Evolutionary conservation across 331 rosid species (phyloP).

Genomic region (Malus hybrid): DNA sequence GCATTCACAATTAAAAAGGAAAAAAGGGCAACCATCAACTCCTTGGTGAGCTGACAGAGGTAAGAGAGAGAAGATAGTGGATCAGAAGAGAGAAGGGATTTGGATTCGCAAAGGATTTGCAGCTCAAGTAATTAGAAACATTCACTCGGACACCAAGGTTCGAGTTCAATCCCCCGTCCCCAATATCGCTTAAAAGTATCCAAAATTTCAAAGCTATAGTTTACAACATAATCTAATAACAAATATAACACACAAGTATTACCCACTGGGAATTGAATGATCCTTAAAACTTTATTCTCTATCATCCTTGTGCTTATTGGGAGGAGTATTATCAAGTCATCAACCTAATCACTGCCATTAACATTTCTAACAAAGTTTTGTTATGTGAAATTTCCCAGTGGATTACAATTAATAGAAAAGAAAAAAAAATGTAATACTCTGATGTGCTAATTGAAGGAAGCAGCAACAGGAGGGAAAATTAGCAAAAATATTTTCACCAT

Average conservation of each 20-base stretch:
- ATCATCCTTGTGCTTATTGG: not conserved
- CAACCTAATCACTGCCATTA: conserved; percentile 1
- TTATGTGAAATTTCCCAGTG: not conserved
- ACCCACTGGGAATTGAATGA: not conserved
- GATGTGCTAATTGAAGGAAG: not conserved
- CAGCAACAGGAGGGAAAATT: not conserved
- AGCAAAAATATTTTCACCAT: not conserved
- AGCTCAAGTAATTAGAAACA: too few species aligned
- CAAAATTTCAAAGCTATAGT: not conserved
- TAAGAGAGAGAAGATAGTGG: too few species aligned
- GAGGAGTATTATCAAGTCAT: not conserved
- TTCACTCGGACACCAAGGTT: too few species aligned
- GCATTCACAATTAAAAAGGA: too few species aligned
- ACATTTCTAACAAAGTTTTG: not conserved
- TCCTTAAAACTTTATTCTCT: not conserved
- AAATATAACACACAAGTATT: not conserved
- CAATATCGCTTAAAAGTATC: too few species aligned
- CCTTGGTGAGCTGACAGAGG: too few species aligned
- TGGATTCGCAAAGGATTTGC: too few species aligned
- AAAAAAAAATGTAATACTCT: not conserved
- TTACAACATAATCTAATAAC: not conserved
- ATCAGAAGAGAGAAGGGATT: too few species aligned
- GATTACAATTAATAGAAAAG: not conserved
- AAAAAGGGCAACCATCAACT: too few species aligned
- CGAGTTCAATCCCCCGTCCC: too few species aligned